phyloP scores from a whole-genome alignment of 768 basidiomycete species.

The Mycena olivaceomarginata region DNA sequence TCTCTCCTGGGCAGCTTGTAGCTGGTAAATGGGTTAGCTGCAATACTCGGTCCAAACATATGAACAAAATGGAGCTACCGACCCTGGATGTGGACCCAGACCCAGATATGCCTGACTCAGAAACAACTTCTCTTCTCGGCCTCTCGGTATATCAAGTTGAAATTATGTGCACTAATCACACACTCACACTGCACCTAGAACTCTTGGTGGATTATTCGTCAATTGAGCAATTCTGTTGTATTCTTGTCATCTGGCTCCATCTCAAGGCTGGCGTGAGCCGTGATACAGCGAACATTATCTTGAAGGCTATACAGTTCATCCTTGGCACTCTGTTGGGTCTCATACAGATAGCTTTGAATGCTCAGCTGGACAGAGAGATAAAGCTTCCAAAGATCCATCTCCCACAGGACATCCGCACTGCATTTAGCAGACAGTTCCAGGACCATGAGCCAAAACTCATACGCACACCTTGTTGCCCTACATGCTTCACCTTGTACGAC shows the following conservation, averaged over 20 bases:
- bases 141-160: no score
- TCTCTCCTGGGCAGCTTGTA: no score
- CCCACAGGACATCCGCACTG: constrained; percentile 21
- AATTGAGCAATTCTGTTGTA: not conserved
- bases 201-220: no score
- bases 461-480: constrained; percentile 23
- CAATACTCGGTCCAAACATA: no score
- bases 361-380: constrained; percentile 8
- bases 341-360: not conserved
- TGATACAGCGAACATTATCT: constrained; percentile 11
- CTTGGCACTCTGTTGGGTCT: not conserved
- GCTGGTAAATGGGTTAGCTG: no score
- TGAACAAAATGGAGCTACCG: no score
- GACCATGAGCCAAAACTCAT: constrained; percentile 25
- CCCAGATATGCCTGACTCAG: no score
- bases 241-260: constrained; percentile 25
- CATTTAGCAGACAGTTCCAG: not conserved
- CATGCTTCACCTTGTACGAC: constrained; percentile 18
- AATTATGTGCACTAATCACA: no score
- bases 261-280: constrained; percentile 9
- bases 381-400: constrained; percentile 14
- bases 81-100: no score
- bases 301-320: constrained; percentile 28
- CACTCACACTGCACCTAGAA: no score
- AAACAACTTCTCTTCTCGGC: no score